Conservation (phyloP, 441 rosid genomes). For the Bruguiera hainesii region DNA sequence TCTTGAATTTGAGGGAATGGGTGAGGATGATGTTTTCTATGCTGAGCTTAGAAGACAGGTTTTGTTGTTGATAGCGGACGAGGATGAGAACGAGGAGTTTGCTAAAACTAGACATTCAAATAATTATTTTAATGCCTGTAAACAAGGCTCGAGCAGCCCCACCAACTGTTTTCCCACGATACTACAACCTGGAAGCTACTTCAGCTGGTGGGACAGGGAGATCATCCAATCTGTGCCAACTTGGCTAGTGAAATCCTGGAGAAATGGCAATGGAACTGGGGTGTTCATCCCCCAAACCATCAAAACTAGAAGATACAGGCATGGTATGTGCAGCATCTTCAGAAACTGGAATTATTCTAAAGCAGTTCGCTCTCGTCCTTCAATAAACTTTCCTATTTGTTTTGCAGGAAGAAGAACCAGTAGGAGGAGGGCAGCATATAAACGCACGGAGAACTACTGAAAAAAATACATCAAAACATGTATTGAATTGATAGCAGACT, state of each 20-base stretch:
- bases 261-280: constrained; percentile 49
- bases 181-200: constrained; percentile 31
- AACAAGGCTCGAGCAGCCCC: neutral
- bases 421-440: too few species aligned
- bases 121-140: neutral
- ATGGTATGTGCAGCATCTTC: too few species aligned
- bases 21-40: constrained; percentile 33
- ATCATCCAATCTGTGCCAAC: constrained; percentile 25
- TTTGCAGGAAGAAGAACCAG: too few species aligned
- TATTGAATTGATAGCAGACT: too few species aligned
- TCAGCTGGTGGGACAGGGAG: constrained; percentile 32
- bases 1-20: constrained; percentile 14
- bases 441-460: too few species aligned
- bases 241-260: constrained; percentile 42
- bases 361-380: too few species aligned
- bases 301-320: constrained; percentile 23
- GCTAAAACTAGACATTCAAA: neutral
- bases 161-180: constrained; percentile 11
- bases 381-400: too few species aligned
- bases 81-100: neutral
- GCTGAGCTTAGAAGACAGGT: constrained; percentile 43
- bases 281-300: constrained; percentile 54
- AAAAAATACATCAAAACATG: too few species aligned
- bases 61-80: constrained; percentile 32
- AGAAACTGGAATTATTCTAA: too few species aligned